Evolutionary conservation across 2,329 filamentous ascomycete species (phyloP).

Genomic region (Colletotrichum ledebouriae): DNA sequence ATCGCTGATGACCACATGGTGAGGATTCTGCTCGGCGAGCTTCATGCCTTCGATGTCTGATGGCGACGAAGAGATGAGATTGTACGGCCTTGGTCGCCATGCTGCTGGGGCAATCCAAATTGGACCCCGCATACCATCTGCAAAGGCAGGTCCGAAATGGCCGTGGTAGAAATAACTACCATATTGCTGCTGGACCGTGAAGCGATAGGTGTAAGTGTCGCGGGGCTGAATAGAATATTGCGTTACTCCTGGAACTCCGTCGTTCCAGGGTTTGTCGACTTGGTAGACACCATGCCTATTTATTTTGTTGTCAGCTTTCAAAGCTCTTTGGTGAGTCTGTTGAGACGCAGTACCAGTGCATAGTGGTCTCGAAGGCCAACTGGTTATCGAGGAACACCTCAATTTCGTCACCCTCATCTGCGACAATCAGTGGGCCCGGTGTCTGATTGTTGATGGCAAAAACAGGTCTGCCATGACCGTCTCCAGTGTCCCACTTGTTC

Average conservation of each 20-base stretch:
- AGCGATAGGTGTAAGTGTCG: constrained; percentile 35
- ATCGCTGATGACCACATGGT: constrained; percentile 36
- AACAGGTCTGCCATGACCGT: constrained; percentile 31
- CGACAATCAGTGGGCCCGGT: constrained; percentile 35
- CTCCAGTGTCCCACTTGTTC: constrained; percentile 30
- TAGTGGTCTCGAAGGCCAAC: constrained; percentile 36
- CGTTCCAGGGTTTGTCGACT: constrained; percentile 36
- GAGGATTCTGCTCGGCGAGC: constrained; percentile 21
- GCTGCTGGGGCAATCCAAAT: constrained; percentile 35
- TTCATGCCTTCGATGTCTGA: constrained; percentile 29
- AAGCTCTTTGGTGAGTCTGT: no score
- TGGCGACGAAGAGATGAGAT: constrained; percentile 27
- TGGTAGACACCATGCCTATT: constrained; percentile 36
- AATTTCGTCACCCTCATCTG: constrained; percentile 36
- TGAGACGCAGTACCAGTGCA: constrained; percentile 25
- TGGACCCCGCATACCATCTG: constrained; percentile 39
- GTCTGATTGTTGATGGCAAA: constrained; percentile 38
- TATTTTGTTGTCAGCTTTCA: background rate
- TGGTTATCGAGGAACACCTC: constrained; percentile 38
- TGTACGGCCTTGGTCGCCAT: constrained; percentile 35
- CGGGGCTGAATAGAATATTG: constrained; percentile 37
- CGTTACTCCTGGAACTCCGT: constrained; percentile 33
- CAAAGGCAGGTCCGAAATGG: constrained; percentile 30
- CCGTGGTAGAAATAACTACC: constrained; percentile 37
- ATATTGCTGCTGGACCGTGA: constrained; percentile 33